Base-by-base conservation (phyloP, 257 asterid genomes). In the Penstemon eatonii region DNA sequence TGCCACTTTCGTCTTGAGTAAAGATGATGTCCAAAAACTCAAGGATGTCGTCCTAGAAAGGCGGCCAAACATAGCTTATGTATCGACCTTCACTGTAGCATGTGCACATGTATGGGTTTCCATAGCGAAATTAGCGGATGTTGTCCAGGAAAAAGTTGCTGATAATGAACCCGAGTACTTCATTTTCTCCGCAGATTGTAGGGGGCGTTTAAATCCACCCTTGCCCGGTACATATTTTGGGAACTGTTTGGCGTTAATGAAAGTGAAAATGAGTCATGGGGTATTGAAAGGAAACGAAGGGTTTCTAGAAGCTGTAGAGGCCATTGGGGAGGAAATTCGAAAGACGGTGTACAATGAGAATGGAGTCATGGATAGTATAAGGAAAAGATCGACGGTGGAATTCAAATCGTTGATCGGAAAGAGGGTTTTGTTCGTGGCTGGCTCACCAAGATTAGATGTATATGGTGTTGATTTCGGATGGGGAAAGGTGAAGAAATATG, bases 391-490 rank as follows among this genome's bases (percentile, higher is more conserved):
- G 70, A 3, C 40, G 5, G 3, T 5, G 8, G 46, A 41, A n/a
- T 38, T n/a, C 13, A 12, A n/a, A 9, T 4, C 6, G 15, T 36
- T 53, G 36, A 3, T 0, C 1, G 70, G 70, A 50, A 15, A 12
- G 8, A 5, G 5, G 41, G 3, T 3, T 1, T 19, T 53, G 6
- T 9, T 11, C 8, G 52, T 66, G 42, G 39, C 44, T 7, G 71
- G 51, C 41, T 66, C 71, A 1, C 62, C 63, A 7, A 54, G 50
- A 58, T 68, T 56, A 40, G 67, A 67, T 38, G 68, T 58, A 40
- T 79, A 75, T 65, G 37, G 25, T 33, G 38, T 65, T 12, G 83
- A 79, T 56, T 79, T 71, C 6, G 80, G 80, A 13, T 75, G 75
- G 80, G 76, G 78, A 19, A 75, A 60, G 54, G 73, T 74, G 8